Evolutionary conservation across 768 basidiomycete genomes (phyloP).

Genomic region (Tephrocybe sp.): DNA sequence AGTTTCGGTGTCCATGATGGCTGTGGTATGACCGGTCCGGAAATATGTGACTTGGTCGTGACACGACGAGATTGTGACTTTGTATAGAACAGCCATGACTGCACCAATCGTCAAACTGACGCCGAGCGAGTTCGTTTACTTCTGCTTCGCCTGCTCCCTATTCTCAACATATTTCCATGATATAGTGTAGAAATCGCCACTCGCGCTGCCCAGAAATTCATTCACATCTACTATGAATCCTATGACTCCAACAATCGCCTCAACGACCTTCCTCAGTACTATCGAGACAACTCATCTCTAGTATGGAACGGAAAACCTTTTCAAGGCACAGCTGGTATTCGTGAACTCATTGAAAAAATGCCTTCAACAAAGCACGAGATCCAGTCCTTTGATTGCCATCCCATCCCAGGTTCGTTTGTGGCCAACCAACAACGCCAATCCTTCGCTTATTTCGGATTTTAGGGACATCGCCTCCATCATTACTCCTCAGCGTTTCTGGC

Average conservation of each 20-base stretch:
- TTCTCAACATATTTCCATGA: slow-evolving; percentile 19
- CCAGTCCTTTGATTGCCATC: slow-evolving; percentile 87
- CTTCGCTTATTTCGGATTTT: slow-evolving; percentile 5
- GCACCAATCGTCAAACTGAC: slow-evolving; percentile 34
- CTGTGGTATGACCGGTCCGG: slow-evolving; percentile 1
- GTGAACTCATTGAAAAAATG: slow-evolving; percentile 66
- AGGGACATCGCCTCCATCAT: slow-evolving; percentile 78
- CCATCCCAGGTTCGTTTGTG: slow-evolving; percentile 65
- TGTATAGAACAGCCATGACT: slow-evolving; percentile 11
- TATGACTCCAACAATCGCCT: slow-evolving; percentile 80
- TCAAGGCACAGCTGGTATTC: slow-evolving; percentile 68
- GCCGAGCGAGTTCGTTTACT: slow-evolving; percentile 51
- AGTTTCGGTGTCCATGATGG: slow-evolving; percentile 26
- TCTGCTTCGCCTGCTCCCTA: slow-evolving; percentile 10
- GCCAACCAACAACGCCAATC: background rate
- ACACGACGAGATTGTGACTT: background rate
- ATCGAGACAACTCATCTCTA: slow-evolving; percentile 70
- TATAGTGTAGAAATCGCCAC: slow-evolving; percentile 82
- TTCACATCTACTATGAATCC: slow-evolving; percentile 75
- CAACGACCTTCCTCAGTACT: slow-evolving; percentile 77
- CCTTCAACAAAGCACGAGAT: slow-evolving; percentile 81
- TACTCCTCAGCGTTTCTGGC: slow-evolving; percentile 78
- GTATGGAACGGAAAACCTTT: slow-evolving; percentile 86
- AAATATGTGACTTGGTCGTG: slow-evolving; percentile 4
- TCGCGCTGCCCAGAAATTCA: slow-evolving; percentile 80